Evolutionary conservation across 1,284 basidiomycete genomes (phyloP), one percentile per base, ranked within the genome.

Genomic region (Neolentinus lepideus): DNA sequence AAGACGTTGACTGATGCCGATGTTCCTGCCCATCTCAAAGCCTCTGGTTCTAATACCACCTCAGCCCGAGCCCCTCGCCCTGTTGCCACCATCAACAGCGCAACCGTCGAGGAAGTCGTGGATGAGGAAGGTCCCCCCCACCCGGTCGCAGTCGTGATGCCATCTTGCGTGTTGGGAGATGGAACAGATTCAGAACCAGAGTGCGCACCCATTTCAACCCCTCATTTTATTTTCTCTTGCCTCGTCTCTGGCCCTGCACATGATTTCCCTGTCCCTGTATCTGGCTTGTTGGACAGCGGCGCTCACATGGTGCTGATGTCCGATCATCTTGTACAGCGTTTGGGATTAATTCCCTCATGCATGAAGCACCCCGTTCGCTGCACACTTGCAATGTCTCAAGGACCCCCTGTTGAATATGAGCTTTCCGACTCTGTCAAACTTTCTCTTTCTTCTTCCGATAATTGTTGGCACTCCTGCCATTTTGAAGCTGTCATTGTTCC

Each of bases 401-500:
- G 38, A 43, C 38, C 38, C 3, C 6, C 6, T 16, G 38, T 43
- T 4, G 9, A 25, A 16, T 26, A 25, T 29, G 4, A 4, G 10
- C 27, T 50, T 16, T 6, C 6, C 14, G 24, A 50, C 27, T 10
- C 11, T 12, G n/a, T 50, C 22, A 50, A 29, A n/a, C 6, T 50
- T 8, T 26, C 22, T 3, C 10, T 50, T 21, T 25, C 22, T 26
- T 50, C 47, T 50, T 4, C 27, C 4, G 27, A 50, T 29, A 33
- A 24, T 50, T 14, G 47, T 60, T 52, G 19, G 52, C 22, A 62
- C 63, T 27, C 63, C 27, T 11, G 22, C 22, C 14, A 3, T 25
- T 25, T 50, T 6, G 6, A 25, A 12, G 47, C 47, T 6, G 47
- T 66, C 24, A 54, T 68, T 21, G 54, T 54, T 24, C 53, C 22